Conservation (phyloP, 768 basidiomycete species). For the Panus rudis region DNA sequence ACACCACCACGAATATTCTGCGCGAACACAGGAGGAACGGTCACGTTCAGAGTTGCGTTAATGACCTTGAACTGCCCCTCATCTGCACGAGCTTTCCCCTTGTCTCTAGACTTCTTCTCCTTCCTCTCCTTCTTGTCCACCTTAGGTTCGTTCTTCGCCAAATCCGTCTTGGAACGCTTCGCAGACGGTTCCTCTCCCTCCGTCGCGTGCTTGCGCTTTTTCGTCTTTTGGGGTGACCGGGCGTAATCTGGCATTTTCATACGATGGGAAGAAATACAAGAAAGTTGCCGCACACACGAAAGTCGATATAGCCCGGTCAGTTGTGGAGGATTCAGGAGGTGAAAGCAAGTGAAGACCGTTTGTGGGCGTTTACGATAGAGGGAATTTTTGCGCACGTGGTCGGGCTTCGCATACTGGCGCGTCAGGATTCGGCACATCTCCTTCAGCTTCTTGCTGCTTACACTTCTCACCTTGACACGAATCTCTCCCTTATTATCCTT, state of each 20-base stretch:
- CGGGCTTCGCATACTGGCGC: too few relatives aligned
- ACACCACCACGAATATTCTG: conserved; percentile 66
- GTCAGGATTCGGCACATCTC: too few relatives aligned
- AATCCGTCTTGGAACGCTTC: conserved; percentile 29
- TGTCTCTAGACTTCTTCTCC: conserved; percentile 15
- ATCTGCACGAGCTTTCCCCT: conserved; percentile 15
- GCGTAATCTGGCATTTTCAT: not conserved
- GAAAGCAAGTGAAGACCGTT: too few relatives aligned
- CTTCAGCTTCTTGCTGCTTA: too few relatives aligned
- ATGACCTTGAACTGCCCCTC: conserved; percentile 53
- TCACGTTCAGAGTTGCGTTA: conserved; percentile 59
- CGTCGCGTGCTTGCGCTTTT: conserved; percentile 44
- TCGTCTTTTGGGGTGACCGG: conserved; percentile 27
- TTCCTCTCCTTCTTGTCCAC: conserved; percentile 20
- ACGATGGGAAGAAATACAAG: too few relatives aligned
- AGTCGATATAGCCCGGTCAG: too few relatives aligned
- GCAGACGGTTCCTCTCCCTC: conserved; percentile 18
- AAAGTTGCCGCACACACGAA: too few relatives aligned
- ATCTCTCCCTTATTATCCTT: too few relatives aligned
- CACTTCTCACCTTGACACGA: too few relatives aligned
- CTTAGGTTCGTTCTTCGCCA: conserved; percentile 24
- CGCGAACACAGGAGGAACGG: conserved; percentile 79
- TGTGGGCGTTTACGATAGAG: too few relatives aligned
- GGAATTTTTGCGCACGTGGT: too few relatives aligned
- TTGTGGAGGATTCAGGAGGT: too few relatives aligned